Percentiles rank a stretch among this genome's conserved stretches.
Evolutionary conservation across 2,329 filamentous ascomycete species (phyloP).

Genomic region (Aspergillus melleus): DNA sequence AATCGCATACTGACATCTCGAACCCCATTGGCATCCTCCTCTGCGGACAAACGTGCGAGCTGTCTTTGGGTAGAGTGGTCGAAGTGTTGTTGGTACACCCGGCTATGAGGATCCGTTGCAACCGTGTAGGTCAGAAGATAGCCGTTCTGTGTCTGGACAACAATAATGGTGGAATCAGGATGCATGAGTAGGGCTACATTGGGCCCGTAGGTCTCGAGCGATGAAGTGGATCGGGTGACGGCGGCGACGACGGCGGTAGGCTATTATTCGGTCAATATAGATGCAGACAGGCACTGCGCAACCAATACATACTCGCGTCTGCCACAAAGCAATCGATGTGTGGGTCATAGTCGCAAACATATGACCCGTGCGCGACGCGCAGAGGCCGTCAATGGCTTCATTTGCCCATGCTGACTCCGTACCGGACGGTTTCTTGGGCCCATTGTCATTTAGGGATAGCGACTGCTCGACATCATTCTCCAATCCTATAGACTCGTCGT

Average conservation of each 20-base stretch:
- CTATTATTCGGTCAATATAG: slow-evolving; percentile 49
- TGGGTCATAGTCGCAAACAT: slow-evolving; percentile 84
- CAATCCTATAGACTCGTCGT: slow-evolving; percentile 20
- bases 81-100: slow-evolving; percentile 83
- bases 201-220: slow-evolving; percentile 77
- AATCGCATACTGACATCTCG: slow-evolving; percentile 88
- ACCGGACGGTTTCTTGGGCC: slow-evolving; percentile 25
- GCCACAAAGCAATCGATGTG: slow-evolving; percentile 90
- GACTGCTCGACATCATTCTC: slow-evolving; percentile 21
- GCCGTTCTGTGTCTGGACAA: slow-evolving; percentile 80
- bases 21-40: slow-evolving; percentile 79
- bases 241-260: slow-evolving; percentile 86
- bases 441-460: slow-evolving; percentile 28
- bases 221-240: slow-evolving; percentile 77
- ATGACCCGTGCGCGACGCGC: slow-evolving; percentile 75
- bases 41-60: slow-evolving; percentile 48
- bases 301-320: slow-evolving; percentile 70
- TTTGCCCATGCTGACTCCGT: slow-evolving; percentile 46
- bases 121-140: slow-evolving; percentile 95
- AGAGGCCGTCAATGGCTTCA: slow-evolving; percentile 71
- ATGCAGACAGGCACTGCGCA: slow-evolving; percentile 21
- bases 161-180: slow-evolving; percentile 88
- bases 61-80: slow-evolving; percentile 47
- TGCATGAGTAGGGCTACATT: slow-evolving; percentile 84
- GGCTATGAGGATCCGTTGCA: slow-evolving; percentile 76